Evolutionary conservation across 257 asterid species (phyloP).

Genomic region (Knoxia roxburghii): DNA sequence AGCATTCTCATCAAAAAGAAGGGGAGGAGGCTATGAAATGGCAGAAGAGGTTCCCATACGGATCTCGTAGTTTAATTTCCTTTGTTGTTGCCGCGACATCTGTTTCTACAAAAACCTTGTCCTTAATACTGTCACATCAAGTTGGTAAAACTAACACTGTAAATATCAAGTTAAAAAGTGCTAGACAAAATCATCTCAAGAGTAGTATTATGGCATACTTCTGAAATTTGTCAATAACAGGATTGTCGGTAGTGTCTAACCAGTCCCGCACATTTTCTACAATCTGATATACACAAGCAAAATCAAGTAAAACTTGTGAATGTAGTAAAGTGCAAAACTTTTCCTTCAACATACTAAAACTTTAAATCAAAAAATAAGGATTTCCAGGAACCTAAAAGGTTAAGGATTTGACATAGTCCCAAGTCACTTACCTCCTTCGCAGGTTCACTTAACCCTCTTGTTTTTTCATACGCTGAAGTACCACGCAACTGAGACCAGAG

Average conservation of each 20-base stretch:
- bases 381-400: neutral
- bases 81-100: constrained; percentile 85
- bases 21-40: neutral
- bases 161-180: constrained; percentile 5
- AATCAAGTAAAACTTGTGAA: neutral
- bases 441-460: constrained; percentile 74
- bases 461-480: constrained; percentile 55
- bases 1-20: neutral
- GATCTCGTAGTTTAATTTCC: constrained; percentile 92
- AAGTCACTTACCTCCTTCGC: constrained; percentile 73
- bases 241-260: constrained; percentile 97
- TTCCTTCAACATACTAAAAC: neutral
- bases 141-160: constrained; percentile 16
- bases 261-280: constrained; percentile 91
- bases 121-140: constrained; percentile 61
- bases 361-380: neutral
- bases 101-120: constrained; percentile 94
- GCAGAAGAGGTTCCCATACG: constrained; percentile 41
- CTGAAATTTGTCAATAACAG: constrained; percentile 87
- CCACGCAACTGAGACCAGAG: constrained; percentile 61
- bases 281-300: constrained; percentile 43
- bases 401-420: neutral
- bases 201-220: constrained; percentile 44
- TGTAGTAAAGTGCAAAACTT: neutral
- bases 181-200: neutral